Conservation (phyloP, 2,329 filamentous ascomycete species). For the Phialophora chinensis region DNA sequence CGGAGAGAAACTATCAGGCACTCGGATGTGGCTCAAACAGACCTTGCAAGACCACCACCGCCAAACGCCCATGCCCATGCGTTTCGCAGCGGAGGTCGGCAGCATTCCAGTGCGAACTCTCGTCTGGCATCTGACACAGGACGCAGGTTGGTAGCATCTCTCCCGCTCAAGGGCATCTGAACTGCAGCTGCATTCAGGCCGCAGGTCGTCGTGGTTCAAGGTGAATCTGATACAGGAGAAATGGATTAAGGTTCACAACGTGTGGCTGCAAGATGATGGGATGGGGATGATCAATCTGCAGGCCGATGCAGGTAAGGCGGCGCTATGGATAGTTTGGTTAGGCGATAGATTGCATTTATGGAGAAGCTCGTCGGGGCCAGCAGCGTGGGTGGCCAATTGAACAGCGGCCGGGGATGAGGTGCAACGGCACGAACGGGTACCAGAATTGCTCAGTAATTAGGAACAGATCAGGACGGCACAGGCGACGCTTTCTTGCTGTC, state of each 20-base stretch:
- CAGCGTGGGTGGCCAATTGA: slow-evolving; percentile 12
- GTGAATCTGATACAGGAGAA: slow-evolving; percentile 24
- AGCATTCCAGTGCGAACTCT: slow-evolving; percentile 13
- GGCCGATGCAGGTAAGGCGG: slow-evolving; percentile 11
- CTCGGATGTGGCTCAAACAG: slow-evolving; percentile 11
- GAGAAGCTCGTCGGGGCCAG: slow-evolving; percentile 19
- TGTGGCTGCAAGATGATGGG: slow-evolving; percentile 20
- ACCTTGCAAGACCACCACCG: slow-evolving; percentile 10
- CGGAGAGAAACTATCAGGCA: slow-evolving; percentile 14
- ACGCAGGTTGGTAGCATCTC: slow-evolving; percentile 5
- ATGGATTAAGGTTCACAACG: slow-evolving; percentile 12
- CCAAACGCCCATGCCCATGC: slow-evolving; percentile 7
- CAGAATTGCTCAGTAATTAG: background rate
- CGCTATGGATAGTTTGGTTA: slow-evolving; percentile 21
- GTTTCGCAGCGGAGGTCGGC: background rate
- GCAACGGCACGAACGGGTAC: background rate
- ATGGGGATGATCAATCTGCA: slow-evolving; percentile 28
- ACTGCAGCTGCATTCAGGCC: slow-evolving; percentile 1
- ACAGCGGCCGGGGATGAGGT: background rate
- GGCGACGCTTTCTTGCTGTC: background rate
- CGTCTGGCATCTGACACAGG: background rate
- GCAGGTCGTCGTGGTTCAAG: background rate
- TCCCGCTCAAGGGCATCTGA: background rate
- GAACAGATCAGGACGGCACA: background rate
- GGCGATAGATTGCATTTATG: slow-evolving; percentile 24